These are phyloP conservation scores for Cryphonectria parasitica DNA, from an alignment of 2,329 filamentous ascomycete genomes.

Conservation along the genomic window DNA sequence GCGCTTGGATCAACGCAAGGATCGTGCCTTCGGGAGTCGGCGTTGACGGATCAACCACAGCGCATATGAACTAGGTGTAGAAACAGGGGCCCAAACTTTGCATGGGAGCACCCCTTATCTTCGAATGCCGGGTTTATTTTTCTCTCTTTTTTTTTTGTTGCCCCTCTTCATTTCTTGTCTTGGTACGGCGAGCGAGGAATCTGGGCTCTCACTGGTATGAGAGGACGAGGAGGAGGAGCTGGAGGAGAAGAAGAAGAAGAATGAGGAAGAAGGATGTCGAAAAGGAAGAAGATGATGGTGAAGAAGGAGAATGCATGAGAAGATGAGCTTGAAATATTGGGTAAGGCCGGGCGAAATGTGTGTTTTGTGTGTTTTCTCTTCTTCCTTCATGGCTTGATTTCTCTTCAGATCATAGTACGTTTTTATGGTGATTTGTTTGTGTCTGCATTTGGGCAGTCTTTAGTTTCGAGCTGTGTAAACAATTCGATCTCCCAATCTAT, in stretches of 20 bases:
- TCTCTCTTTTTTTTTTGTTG: too few species aligned
- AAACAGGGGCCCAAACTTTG: constrained; percentile 5
- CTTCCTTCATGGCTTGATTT: neutral
- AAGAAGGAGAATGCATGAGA: too few species aligned
- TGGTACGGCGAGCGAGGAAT: neutral
- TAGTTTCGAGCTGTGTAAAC: neutral
- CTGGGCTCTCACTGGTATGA: neutral
- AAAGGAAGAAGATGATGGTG: too few species aligned
- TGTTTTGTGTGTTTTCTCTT: neutral
- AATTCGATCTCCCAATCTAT: neutral
- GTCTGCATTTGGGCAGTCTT: neutral
- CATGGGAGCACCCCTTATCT: neutral
- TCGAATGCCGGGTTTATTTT: neutral
- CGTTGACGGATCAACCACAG: constrained; percentile 22
- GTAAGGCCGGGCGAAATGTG: neutral
- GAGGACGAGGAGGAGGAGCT: neutral
- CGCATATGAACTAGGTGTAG: constrained; percentile 17
- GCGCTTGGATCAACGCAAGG: constrained; percentile 25
- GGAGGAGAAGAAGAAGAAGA: too few species aligned
- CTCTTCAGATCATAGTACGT: neutral
- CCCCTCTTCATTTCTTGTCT: neutral
- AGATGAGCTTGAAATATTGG: neutral
- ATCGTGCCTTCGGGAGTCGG: constrained; percentile 26
- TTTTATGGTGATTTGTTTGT: neutral
- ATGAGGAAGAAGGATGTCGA: too few species aligned